phyloP scores from a whole-genome alignment of 768 basidiomycete genomes.

The Calocybe indica region DNA sequence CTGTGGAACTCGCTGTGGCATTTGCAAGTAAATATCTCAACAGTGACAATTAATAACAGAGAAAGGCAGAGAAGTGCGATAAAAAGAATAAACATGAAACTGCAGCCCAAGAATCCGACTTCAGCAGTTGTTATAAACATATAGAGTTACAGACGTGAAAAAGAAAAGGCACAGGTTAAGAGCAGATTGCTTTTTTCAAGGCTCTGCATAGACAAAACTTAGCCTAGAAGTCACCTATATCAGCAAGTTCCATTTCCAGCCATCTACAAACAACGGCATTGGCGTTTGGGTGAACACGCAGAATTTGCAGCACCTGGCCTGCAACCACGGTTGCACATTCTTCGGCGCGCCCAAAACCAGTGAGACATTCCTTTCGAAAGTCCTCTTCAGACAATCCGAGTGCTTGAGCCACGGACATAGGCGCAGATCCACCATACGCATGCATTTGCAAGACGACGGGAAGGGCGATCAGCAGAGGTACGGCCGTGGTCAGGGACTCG shows the following conservation, averaged over 20 bases:
- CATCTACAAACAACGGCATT: slow-evolving; percentile 38
- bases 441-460: slow-evolving; percentile 57
- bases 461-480: slow-evolving; percentile 72
- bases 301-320: slow-evolving; percentile 46
- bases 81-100: not conserved
- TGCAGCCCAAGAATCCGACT: not conserved
- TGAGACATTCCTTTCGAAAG: slow-evolving; percentile 63
- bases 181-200: slow-evolving; percentile 3
- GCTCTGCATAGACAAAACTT: not conserved
- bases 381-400: slow-evolving; percentile 54
- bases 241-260: slow-evolving; percentile 41
- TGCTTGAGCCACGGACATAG: slow-evolving; percentile 43
- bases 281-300: slow-evolving; percentile 26
- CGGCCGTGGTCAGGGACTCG: slow-evolving; percentile 47
- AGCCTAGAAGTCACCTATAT: not conserved
- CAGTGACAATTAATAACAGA: too few species aligned
- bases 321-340: slow-evolving; percentile 60
- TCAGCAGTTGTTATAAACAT: not conserved
- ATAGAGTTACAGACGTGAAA: not conserved
- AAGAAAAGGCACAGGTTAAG: not conserved
- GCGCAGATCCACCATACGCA: slow-evolving; percentile 28
- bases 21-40: too few species aligned
- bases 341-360: slow-evolving; percentile 75
- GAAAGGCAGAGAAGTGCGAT: too few species aligned
- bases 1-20: too few species aligned